phyloP scores from a whole-genome alignment of 176 grass and related monocot genomes.

The Oryza meyeriana region DNA sequence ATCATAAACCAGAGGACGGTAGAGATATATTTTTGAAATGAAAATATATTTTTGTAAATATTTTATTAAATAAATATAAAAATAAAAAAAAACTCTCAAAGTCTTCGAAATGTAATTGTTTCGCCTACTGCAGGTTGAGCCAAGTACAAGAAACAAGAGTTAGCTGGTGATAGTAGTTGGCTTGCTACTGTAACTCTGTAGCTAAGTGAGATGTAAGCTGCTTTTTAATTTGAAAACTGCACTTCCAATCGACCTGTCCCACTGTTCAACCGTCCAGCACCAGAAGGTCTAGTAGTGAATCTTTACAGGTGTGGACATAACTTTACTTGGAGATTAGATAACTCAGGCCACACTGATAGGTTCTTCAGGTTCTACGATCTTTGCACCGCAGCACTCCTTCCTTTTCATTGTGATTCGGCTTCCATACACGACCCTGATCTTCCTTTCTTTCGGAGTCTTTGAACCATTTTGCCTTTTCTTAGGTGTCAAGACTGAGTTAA shows the following conservation, averaged over 20 bases:
- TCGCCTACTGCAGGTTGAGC: not conserved
- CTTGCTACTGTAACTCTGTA: too few relatives aligned
- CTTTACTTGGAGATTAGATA: not conserved
- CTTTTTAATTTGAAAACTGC: not conserved
- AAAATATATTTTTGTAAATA: too few relatives aligned
- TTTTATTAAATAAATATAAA: too few relatives aligned
- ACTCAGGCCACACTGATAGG: slow-evolving; percentile 19
- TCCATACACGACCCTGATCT: slow-evolving; percentile 29
- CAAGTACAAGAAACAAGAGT: not conserved
- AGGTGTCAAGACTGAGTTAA: slow-evolving; percentile 22
- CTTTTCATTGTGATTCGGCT: slow-evolving; percentile 50
- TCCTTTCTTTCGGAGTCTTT: slow-evolving; percentile 32
- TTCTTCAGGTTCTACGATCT: slow-evolving; percentile 53
- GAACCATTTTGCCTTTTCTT: slow-evolving; percentile 44
- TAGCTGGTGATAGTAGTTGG: not conserved
- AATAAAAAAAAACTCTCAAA: not conserved
- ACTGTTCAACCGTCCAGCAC: not conserved
- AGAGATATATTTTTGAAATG: too few relatives aligned
- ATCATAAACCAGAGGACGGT: too few relatives aligned
- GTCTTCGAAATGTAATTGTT: not conserved
- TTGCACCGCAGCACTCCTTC: slow-evolving; percentile 46
- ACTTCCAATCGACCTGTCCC: not conserved
- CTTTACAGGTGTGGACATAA: not conserved
- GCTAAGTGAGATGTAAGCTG: not conserved
- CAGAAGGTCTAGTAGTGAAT: not conserved